phyloP scores from a whole-genome alignment of 441 rosid genomes.

The Brassica balearica region DNA sequence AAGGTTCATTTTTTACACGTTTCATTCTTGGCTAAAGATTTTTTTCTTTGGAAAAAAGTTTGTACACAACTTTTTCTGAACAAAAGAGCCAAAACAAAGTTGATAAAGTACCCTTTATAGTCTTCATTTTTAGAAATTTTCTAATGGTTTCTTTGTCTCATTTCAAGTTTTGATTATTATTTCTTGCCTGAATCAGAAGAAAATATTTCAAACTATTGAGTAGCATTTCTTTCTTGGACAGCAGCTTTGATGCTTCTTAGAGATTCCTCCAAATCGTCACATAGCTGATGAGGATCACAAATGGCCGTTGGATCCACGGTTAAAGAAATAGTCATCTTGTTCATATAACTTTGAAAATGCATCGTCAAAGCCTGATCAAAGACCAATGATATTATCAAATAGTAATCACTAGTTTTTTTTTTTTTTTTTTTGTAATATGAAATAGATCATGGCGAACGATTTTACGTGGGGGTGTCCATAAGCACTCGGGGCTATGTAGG shows the following conservation, averaged over 20 bases:
- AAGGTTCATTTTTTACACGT: no score
- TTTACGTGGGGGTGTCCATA: slow-evolving; percentile 79
- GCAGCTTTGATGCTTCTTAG: slow-evolving; percentile 56
- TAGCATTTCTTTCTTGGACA: slow-evolving; percentile 22
- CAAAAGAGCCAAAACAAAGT: no score
- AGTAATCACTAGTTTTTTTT: background rate
- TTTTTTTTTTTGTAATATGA: background rate
- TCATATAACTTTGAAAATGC: slow-evolving; percentile 73
- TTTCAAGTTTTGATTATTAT: slow-evolving; percentile 3
- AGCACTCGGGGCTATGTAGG: slow-evolving; percentile 73
- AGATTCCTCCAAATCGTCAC: slow-evolving; percentile 60
- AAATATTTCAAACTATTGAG: slow-evolving; percentile 3
- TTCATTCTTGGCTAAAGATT: no score
- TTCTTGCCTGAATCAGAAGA: background rate
- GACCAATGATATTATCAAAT: background rate
- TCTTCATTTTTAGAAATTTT: background rate
- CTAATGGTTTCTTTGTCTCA: background rate
- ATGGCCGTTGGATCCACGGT: slow-evolving; percentile 69
- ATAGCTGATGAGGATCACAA: slow-evolving; percentile 65
- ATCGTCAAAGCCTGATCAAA: slow-evolving; percentile 66
- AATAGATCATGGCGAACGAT: background rate
- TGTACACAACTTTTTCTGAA: no score
- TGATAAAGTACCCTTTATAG: background rate
- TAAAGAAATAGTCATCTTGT: slow-evolving; percentile 65
- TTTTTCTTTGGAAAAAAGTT: no score